Base-by-base conservation (phyloP, 176 grass and related monocot species). In the Musa schizocarpa region DNA sequence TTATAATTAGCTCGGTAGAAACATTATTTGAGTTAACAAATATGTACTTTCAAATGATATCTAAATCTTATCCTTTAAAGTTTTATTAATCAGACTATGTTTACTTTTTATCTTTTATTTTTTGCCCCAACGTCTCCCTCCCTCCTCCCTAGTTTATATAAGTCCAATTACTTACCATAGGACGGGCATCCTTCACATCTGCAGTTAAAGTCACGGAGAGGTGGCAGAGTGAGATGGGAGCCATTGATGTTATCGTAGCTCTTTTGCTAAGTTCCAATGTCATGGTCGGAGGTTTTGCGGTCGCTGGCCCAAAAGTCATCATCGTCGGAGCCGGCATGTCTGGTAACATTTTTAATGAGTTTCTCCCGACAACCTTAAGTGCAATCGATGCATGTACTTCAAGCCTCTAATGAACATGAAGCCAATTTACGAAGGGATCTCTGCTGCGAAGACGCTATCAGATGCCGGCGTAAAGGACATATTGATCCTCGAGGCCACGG, bases 401-500 rank as follows among this genome's bases (percentile, higher is more conserved):
- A 0, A 72, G 80, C 75, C 29, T 34, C 19, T 54, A 11, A 27
- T 27, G 26, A 27, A 27, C 26, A 27, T 27, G 26, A 27, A 27
- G 26, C 2, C 26, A 27, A 27, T 27, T 65, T 14, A 63, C 49
- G 29, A 27, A 92, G 84, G 90, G 63, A 89, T 89, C 71, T 92
- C 86, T 24, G 84, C 84, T 48, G 90, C 68, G 52, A 85, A 87
- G 84, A 75, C 76, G 77, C 79, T 92, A 6, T 85, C 69, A 50
- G 87, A 92, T 13, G 87, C 84, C 12, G 90, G 90, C 14, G 79
- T 89, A 22, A 81, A 68, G 2, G 59, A 92, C 63, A 53, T 93
- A 17, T 5, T 92, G 58, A 81, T 92, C 13, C 79, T 92, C n/a
- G 90, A 92, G 77, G 87, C 79, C 13, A 92, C 87, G 1, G 84